These are phyloP conservation scores for Camellia lanceoleosa DNA, from an alignment of 148 eudicot genomes.

Conservation along the genomic window DNA sequence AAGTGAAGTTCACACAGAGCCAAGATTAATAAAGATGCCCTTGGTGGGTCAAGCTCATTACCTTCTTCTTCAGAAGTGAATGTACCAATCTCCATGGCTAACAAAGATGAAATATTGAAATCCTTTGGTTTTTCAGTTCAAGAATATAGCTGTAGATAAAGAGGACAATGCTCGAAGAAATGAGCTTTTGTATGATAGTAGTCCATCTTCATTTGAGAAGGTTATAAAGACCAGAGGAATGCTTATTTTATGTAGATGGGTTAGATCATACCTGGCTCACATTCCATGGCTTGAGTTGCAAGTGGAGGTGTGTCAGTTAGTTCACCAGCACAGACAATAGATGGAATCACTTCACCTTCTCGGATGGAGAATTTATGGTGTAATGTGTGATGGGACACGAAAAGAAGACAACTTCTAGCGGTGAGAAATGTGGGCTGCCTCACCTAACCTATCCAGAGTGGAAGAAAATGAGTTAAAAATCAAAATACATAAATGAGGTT, in stretches of 20 bases:
- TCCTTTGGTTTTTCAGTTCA: conserved; percentile 49
- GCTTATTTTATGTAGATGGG: conserved; percentile 30
- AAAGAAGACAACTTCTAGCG: conserved; percentile 38
- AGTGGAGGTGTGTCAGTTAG: conserved; percentile 74
- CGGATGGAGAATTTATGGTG: conserved; percentile 44
- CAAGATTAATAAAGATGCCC: conserved; percentile 18
- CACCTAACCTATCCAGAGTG: conserved; percentile 32
- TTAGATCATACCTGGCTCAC: conserved; percentile 29
- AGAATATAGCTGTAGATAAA: conserved; percentile 13
- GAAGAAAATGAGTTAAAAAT: conserved; percentile 38
- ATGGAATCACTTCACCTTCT: conserved; percentile 40
- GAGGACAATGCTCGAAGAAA: conserved; percentile 13
- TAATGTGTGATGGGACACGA: conserved; percentile 49
- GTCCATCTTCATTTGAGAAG: conserved; percentile 24
- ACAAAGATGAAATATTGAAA: conserved; percentile 51
- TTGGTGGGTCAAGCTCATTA: conserved; percentile 37
- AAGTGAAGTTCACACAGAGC: conserved; percentile 14
- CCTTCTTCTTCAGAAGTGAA: conserved; percentile 54
- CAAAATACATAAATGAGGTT: conserved; percentile 28
- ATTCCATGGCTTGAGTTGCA: conserved; percentile 81
- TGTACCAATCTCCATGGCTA: conserved; percentile 33
- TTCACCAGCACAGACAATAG: conserved; percentile 36
- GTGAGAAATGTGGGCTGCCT: conserved; percentile 42
- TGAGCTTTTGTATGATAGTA: conserved; percentile 16
- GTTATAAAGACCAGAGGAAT: conserved; percentile 35